Conservation (phyloP, 306 rosid species). For the Quercus variabilis region DNA sequence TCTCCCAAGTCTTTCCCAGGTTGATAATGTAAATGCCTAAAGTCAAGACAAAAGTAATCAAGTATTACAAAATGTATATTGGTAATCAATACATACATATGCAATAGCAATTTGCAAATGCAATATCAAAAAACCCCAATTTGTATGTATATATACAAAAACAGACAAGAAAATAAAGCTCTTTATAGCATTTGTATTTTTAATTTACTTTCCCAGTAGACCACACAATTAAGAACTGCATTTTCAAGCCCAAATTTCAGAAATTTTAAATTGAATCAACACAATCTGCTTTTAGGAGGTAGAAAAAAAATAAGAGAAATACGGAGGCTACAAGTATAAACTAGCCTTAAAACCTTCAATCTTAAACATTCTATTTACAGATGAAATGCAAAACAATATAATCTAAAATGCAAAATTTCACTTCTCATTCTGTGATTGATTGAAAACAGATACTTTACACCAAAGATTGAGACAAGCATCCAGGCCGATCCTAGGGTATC, state of each 20-base stretch:
- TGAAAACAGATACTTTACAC: not conserved
- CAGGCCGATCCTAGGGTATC: not conserved
- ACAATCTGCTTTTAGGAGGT: not conserved
- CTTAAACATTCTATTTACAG: too few relatives aligned
- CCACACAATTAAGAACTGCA: too few relatives aligned
- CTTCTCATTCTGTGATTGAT: not conserved
- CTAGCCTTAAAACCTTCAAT: not conserved
- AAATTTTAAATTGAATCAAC: not conserved
- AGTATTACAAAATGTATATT: not conserved
- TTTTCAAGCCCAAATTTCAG: not conserved
- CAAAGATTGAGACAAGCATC: too few relatives aligned
- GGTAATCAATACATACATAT: not conserved
- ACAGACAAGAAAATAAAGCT: not conserved
- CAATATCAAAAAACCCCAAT: not conserved
- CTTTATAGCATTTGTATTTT: not conserved
- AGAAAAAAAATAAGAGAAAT: too few relatives aligned
- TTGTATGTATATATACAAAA: too few relatives aligned
- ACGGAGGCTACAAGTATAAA: not conserved
- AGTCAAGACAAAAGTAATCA: conserved; percentile 4
- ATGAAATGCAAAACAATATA: not conserved
- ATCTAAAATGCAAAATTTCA: not conserved
- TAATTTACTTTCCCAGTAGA: too few relatives aligned
- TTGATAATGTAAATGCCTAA: conserved; percentile 79
- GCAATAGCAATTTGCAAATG: not conserved
- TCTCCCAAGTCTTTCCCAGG: conserved; percentile 81